phyloP scores from a whole-genome alignment of 352 stramenopile species.

The Pythium rishiriense region DNA sequence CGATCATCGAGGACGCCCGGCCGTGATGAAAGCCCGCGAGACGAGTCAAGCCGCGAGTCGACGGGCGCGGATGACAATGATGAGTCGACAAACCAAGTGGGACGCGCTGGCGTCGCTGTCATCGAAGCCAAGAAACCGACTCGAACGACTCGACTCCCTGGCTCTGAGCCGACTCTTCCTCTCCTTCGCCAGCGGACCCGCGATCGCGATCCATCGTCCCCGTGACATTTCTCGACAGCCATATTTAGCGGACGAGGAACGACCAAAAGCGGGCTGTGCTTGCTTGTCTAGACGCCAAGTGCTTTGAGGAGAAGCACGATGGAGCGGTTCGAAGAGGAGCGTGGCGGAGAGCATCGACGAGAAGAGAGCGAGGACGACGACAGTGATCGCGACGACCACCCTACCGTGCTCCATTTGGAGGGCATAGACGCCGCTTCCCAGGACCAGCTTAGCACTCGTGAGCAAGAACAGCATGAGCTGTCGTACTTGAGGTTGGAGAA shows the following conservation, averaged over 20 bases:
- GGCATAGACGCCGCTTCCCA: constrained; percentile 10
- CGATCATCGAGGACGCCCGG: constrained; percentile 9
- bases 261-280: neutral
- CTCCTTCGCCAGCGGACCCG: constrained; percentile 16
- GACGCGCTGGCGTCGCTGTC: neutral
- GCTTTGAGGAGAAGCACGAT: neutral
- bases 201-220: neutral
- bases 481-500: constrained; percentile 63
- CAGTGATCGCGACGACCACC: neutral
- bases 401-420: constrained; percentile 6
- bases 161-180: constrained; percentile 15
- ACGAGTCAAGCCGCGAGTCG: constrained; percentile 5
- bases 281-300: neutral
- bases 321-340: constrained; percentile 6
- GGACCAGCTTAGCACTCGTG: constrained; percentile 1
- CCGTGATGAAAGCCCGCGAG: neutral
- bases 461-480: constrained; percentile 44
- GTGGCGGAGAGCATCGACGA: neutral
- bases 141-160: constrained; percentile 19
- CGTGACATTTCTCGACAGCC: no score
- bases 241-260: constrained; percentile 12
- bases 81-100: neutral
- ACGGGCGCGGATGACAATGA: neutral
- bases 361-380: constrained; percentile 12
- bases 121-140: constrained; percentile 17